A percentile compares a stretch with the other conserved stretches of the same genome.
phyloP scores from a whole-genome alignment of 257 asterid species.

The Penstemon davidsonii region DNA sequence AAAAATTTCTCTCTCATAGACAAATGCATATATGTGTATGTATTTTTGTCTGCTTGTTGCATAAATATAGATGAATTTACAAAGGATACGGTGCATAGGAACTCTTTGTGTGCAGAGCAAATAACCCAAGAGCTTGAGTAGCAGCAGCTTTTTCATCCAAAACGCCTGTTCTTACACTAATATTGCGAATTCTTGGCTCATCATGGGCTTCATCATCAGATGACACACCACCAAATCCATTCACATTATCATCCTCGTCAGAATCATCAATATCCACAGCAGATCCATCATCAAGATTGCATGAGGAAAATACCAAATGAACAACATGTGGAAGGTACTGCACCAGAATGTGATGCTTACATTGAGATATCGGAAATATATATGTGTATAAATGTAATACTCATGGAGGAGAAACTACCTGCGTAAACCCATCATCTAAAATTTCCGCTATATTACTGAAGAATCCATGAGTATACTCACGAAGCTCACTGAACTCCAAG shows the following conservation, averaged over 20 bases:
- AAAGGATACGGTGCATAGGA: conserved; percentile 94
- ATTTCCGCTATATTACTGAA: conserved; percentile 92
- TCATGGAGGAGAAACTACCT: conserved; percentile 51
- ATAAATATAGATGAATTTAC: not conserved
- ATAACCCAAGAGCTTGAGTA: conserved; percentile 96
- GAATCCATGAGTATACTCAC: conserved; percentile 99
- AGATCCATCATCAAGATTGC: conserved; percentile 99
- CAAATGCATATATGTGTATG: not conserved
- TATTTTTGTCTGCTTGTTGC: no score
- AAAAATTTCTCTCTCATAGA: not conserved
- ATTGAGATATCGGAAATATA: conserved; percentile 25
- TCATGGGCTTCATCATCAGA: conserved; percentile 98
- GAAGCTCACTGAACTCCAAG: conserved; percentile 91
- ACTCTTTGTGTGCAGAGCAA: conserved; percentile 83
- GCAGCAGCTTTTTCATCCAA: conserved; percentile 99
- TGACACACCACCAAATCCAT: conserved; percentile 90
- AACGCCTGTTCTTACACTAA: conserved; percentile 97
- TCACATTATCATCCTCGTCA: conserved; percentile 69
- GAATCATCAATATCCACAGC: conserved; percentile 95
- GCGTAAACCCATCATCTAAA: conserved; percentile 82
- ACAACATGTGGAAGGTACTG: conserved; percentile 97
- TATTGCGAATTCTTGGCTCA: conserved; percentile 94
- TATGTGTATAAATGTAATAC: conserved; percentile 17
- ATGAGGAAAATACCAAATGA: conserved; percentile 80
- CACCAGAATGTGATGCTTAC: conserved; percentile 32